phyloP scores from a whole-genome alignment of 2,329 filamentous ascomycete genomes.

The Monosporascus sp. region DNA sequence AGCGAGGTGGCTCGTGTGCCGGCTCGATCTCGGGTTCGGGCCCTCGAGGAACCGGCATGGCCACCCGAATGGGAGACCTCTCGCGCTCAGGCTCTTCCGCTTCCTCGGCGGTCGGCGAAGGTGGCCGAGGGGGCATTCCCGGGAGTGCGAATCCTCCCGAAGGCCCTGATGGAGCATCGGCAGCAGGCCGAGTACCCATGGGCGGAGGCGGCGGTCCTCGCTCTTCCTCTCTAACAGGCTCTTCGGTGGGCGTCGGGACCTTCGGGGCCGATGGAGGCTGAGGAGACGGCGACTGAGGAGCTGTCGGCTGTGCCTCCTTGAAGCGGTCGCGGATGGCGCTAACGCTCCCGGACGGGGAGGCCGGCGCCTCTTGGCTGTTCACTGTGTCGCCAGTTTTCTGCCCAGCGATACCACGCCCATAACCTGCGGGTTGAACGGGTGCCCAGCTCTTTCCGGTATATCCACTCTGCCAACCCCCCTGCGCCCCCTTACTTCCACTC shows the following conservation, averaged over 20 bases:
- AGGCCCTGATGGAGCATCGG: conserved; percentile 55
- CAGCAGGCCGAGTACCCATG: conserved; percentile 50
- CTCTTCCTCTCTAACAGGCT: conserved; percentile 32
- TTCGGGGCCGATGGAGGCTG: conserved; percentile 11
- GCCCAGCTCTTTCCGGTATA: conserved; percentile 90
- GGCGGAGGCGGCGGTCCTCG: conserved; percentile 58
- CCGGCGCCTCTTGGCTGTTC: conserved; percentile 41
- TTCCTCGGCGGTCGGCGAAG: conserved; percentile 50
- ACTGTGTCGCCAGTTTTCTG: conserved; percentile 58
- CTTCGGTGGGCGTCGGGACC: conserved; percentile 18
- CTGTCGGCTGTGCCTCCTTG: conserved; percentile 68
- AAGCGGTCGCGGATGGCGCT: conserved; percentile 77
- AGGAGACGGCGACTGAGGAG: conserved; percentile 33
- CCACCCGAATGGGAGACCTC: conserved; percentile 75
- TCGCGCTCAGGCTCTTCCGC: conserved; percentile 48
- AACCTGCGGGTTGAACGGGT: conserved; percentile 69
- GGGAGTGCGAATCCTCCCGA: conserved; percentile 74
- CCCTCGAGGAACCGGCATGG: conserved; percentile 73
- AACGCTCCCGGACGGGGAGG: conserved; percentile 58
- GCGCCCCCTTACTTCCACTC: conserved; percentile 36
- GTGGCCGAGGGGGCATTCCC: conserved; percentile 61
- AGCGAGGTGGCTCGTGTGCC: conserved; percentile 43
- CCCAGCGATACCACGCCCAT: conserved; percentile 55
- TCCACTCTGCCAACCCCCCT: conserved; percentile 74
- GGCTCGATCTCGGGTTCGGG: conserved; percentile 49